A percentile compares a stretch with the other conserved stretches of the same genome.
Evolutionary conservation across 169 alveolate genomes (phyloP).

Genomic region (Cryptosporidium parvum): DNA sequence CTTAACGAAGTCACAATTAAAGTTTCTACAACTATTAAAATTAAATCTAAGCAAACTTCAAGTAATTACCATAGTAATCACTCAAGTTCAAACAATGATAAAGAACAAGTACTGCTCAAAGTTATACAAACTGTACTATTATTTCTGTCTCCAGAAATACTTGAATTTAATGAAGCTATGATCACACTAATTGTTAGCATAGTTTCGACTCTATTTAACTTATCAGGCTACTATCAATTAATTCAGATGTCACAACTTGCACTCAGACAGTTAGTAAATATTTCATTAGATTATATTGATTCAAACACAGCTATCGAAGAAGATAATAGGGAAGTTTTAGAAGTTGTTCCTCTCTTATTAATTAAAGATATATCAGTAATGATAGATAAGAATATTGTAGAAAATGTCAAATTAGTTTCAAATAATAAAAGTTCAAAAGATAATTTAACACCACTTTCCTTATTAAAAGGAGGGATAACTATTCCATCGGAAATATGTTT

Average conservation of each 20-base stretch:
- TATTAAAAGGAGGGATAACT: constrained; percentile 60
- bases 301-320: neutral
- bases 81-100: constrained; percentile 8
- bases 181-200: constrained; percentile 48
- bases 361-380: constrained; percentile 54
- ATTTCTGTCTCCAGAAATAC: constrained; percentile 58
- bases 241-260: constrained; percentile 70
- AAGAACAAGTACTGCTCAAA: constrained; percentile 65
- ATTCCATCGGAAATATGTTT: constrained; percentile 61
- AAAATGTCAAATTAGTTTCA: constrained; percentile 29
- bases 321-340: neutral
- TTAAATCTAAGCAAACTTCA: neutral
- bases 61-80: neutral
- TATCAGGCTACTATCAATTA: constrained; percentile 50
- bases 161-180: constrained; percentile 59
- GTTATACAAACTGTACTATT: constrained; percentile 53
- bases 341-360: constrained; percentile 31
- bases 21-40: constrained; percentile 21
- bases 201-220: constrained; percentile 35
- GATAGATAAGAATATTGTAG: constrained; percentile 43
- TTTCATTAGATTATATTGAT: constrained; percentile 46
- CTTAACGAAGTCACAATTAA: constrained; percentile 50
- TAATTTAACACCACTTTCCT: constrained; percentile 52
- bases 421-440: constrained; percentile 9
- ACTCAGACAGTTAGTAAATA: constrained; percentile 18